Evolutionary conservation across 2,329 filamentous ascomycete genomes (phyloP), one percentile per base, ranked within the genome.

Genomic region (Septoria linicola): DNA sequence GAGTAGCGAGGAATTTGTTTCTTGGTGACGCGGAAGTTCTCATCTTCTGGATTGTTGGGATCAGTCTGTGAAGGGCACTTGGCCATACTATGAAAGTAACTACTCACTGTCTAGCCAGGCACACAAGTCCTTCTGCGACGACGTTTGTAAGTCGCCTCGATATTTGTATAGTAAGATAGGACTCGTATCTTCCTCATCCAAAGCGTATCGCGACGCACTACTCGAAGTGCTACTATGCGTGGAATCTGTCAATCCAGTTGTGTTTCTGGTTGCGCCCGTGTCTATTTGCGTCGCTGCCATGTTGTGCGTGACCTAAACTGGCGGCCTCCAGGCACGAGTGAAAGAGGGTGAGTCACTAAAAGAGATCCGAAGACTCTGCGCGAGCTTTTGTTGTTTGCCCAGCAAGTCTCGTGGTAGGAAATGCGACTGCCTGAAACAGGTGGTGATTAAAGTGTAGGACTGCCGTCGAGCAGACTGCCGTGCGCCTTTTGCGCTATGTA

Each of bases 1-100:
- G 72, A 70, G 52, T 69, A 67, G 37, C 74, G 70, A 3, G 74
- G 74, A 34, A 78, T 76, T 32, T 63, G 63, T 58, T 76, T 76
- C 59, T 65, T 70, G 17, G 75, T 75, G 34, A 74, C 72, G 59
- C 74, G 73, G 43, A 74, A 68, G 53, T 68, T 66, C 23, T 72
- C 70, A 51, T 75, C 73, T 74, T 47, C 34, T 27, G 31, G 6
- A 25, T n/a, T 11, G 14, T 35, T 8, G 14, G 23, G 46, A 19
- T 23, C 27, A 30, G 40, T 45, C 36, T 41, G 17, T 43, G 23
- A 27, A 8, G 35, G 13, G 40, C 27, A 21, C 8, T 51, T 16
- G 14, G 13, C 41, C 10, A 35, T 16, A 1, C 16, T 21, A 17
- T 19, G 20, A 4, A 10, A 19, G 13, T 4, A 21, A 21, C 10